Conservation (phyloP, 2,329 filamentous ascomycete genomes). For the Cladophialophora immunda region DNA sequence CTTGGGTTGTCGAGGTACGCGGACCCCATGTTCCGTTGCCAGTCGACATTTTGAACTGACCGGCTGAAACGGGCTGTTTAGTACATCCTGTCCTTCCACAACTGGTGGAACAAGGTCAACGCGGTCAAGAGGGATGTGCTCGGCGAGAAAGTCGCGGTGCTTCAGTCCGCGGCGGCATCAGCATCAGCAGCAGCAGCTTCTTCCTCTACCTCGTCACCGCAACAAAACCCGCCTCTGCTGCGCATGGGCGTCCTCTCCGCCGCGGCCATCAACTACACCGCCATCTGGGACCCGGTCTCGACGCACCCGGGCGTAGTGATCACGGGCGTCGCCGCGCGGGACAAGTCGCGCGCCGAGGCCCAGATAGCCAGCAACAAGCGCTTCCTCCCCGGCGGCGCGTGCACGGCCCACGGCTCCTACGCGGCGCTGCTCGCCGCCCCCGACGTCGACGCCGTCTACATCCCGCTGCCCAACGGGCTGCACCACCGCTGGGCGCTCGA, state of each 20-base stretch:
- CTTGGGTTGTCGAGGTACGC: conserved; percentile 19
- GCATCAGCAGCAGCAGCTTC: not conserved
- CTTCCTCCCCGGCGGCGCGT: conserved; percentile 47
- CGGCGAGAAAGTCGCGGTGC: not conserved
- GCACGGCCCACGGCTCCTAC: conserved; percentile 21
- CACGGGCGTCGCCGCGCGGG: conserved; percentile 62
- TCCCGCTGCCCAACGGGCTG: conserved; percentile 61
- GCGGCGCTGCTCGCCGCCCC: conserved; percentile 55
- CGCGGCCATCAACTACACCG: conserved; percentile 22
- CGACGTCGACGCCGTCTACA: conserved; percentile 61
- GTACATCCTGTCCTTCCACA: conserved; percentile 19
- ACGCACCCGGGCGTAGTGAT: conserved; percentile 64
- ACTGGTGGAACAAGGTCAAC: conserved; percentile 25
- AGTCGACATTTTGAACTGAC: not conserved
- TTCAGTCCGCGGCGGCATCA: too few species aligned
- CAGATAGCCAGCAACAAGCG: conserved; percentile 59
- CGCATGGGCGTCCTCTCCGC: conserved; percentile 7
- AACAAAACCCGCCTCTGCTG: not conserved
- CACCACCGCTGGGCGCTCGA: conserved; percentile 60
- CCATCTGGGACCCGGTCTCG: conserved; percentile 56
- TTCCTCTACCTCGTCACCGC: not conserved
- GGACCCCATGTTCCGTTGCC: too few species aligned
- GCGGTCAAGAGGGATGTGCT: not conserved
- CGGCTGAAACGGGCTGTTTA: not conserved
- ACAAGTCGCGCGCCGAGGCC: conserved; percentile 55